Conservation (phyloP, 768 basidiomycete genomes). For the Mycena vulgaris region DNA sequence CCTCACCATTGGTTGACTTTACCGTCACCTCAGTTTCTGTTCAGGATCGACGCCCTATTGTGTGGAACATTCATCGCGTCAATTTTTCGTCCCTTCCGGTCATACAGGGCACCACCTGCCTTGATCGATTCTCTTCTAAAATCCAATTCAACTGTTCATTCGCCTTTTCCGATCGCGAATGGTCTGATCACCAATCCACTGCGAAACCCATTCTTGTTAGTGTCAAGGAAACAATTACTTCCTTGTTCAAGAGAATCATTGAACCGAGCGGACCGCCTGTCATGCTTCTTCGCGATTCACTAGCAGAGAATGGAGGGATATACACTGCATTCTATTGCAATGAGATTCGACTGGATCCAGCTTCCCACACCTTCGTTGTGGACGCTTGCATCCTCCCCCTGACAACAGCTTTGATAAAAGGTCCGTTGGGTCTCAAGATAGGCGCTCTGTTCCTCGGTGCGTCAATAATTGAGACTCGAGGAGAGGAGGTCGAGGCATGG, state of each 20-base stretch:
- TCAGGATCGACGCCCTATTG: slow-evolving; percentile 48
- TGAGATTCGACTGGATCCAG: slow-evolving; percentile 56
- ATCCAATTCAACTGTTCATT: slow-evolving; percentile 48
- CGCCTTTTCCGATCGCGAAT: slow-evolving; percentile 48
- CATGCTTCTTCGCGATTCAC: slow-evolving; percentile 40
- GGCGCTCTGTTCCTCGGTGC: background rate
- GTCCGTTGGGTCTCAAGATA: slow-evolving; percentile 24
- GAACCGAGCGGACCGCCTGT: slow-evolving; percentile 36
- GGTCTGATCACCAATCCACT: background rate
- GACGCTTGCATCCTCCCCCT: slow-evolving; percentile 59
- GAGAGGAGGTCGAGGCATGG: slow-evolving; percentile 54
- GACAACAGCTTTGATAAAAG: slow-evolving; percentile 30
- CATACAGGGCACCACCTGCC: slow-evolving; percentile 41
- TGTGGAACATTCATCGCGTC: slow-evolving; percentile 59
- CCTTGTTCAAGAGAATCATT: slow-evolving; percentile 42
- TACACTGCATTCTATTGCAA: slow-evolving; percentile 57
- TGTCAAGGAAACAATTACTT: slow-evolving; percentile 30
- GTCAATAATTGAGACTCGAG: slow-evolving; percentile 6
- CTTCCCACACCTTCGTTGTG: slow-evolving; percentile 58
- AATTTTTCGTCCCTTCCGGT: slow-evolving; percentile 53
- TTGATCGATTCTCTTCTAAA: slow-evolving; percentile 7
- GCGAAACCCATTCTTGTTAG: background rate
- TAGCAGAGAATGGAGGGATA: slow-evolving; percentile 25
- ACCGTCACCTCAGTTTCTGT: slow-evolving; percentile 1
- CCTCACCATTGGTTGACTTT: background rate